These are phyloP conservation scores for Aureobasidium namibiae DNA, from an alignment of 2,329 filamentous ascomycete species.

Conservation along the genomic window DNA sequence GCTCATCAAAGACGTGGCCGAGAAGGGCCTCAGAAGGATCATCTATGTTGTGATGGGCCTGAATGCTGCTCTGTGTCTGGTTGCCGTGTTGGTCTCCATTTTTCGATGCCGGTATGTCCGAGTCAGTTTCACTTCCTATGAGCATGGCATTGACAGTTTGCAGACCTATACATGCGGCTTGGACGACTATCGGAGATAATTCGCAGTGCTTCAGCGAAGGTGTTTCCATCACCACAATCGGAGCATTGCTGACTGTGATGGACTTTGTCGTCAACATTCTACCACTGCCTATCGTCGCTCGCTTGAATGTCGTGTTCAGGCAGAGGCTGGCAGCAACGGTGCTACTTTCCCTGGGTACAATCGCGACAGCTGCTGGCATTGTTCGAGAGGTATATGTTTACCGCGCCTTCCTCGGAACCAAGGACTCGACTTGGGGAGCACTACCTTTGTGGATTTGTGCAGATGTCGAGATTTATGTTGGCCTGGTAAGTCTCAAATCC, in stretches of 20 bases:
- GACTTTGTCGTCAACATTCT: constrained; percentile 35
- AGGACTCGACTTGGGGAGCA: constrained; percentile 37
- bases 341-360: constrained; percentile 16
- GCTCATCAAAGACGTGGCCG: constrained; percentile 33
- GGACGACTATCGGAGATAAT: constrained; percentile 25
- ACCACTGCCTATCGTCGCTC: constrained; percentile 35
- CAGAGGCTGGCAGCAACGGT: constrained; percentile 22
- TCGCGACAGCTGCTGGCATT: constrained; percentile 24
- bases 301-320: constrained; percentile 33
- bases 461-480: constrained; percentile 38
- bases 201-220: constrained; percentile 35
- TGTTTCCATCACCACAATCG: constrained; percentile 28
- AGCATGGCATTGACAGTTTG: background rate
- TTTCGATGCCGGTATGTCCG: constrained; percentile 31
- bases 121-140: background rate
- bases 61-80: constrained; percentile 29
- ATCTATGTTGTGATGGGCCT: constrained; percentile 32
- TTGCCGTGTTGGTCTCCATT: constrained; percentile 28
- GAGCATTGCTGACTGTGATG: constrained; percentile 34
- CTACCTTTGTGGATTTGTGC: constrained; percentile 40
- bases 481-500: constrained; percentile 30
- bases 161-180: constrained; percentile 33
- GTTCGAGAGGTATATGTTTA: constrained; percentile 37
- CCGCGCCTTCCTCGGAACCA: constrained; percentile 31
- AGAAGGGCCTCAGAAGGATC: constrained; percentile 30